phyloP scores from a whole-genome alignment of 176 grass and related monocot species.

The Cenchrus purpureus region DNA sequence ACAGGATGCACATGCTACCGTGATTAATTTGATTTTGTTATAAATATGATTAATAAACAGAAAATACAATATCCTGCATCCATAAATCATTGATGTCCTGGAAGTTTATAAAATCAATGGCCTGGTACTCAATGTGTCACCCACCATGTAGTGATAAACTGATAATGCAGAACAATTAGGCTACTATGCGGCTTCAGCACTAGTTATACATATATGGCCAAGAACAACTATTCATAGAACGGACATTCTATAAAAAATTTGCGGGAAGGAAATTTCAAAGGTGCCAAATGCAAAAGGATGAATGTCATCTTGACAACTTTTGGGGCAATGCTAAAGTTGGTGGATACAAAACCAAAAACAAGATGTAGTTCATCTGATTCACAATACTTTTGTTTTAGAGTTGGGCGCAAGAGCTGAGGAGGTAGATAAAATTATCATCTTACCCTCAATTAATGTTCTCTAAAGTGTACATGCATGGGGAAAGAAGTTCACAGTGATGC shows the following conservation, averaged over 20 bases:
- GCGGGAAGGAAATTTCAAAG: slow-evolving; percentile 4
- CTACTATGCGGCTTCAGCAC: background rate
- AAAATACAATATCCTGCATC: background rate
- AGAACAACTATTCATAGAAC: background rate
- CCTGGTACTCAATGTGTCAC: background rate
- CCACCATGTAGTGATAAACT: background rate
- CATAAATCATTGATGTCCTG: background rate
- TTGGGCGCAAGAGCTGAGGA: too few species aligned
- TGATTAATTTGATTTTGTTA: background rate
- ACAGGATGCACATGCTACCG: background rate
- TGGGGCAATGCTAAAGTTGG: background rate
- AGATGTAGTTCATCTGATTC: too few species aligned
- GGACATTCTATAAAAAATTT: background rate
- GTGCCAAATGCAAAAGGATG: slow-evolving; percentile 9
- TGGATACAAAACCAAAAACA: background rate
- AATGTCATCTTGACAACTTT: background rate
- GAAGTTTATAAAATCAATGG: background rate
- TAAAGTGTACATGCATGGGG: too few species aligned
- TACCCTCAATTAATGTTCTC: too few species aligned
- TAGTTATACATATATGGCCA: background rate
- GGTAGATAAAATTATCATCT: too few species aligned
- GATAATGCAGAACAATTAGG: background rate
- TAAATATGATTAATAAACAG: background rate
- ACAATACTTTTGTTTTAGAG: too few species aligned
- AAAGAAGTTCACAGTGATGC: too few species aligned